These are phyloP conservation scores for Dispira parvispora DNA, from an alignment of 192 early-diverging fungal genomes.

Conservation along the genomic window DNA sequence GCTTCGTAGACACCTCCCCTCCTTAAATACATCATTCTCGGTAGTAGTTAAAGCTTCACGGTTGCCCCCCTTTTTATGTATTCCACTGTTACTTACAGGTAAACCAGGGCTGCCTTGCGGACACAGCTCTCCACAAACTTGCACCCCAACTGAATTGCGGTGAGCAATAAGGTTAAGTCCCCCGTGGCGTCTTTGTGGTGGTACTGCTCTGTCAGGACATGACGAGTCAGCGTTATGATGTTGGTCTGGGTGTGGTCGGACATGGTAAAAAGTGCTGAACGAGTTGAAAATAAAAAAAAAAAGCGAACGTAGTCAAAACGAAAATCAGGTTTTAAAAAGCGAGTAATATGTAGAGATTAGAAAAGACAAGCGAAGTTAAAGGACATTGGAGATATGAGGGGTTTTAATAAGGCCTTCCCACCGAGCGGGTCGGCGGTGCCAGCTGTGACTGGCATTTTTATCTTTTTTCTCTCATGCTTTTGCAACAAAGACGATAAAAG, in stretches of 20 bases:
- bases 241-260: slow-evolving; percentile 59
- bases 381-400: too few relatives aligned
- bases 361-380: background rate
- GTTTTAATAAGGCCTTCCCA: too few relatives aligned
- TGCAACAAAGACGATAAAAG: too few relatives aligned
- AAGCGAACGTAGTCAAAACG: background rate
- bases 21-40: too few relatives aligned
- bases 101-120: slow-evolving; percentile 87
- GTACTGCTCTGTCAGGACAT: slow-evolving; percentile 86
- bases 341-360: background rate
- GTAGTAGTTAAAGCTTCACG: too few relatives aligned
- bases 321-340: background rate
- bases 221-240: slow-evolving; percentile 83
- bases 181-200: slow-evolving; percentile 71
- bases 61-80: too few relatives aligned
- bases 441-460: too few relatives aligned
- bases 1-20: background rate
- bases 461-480: too few relatives aligned
- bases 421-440: too few relatives aligned
- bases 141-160: slow-evolving; percentile 81
- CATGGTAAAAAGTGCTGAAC: slow-evolving; percentile 14
- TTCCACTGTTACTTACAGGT: slow-evolving; percentile 44
- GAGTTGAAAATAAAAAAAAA: background rate
- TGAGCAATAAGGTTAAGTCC: slow-evolving; percentile 82
- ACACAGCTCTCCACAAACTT: slow-evolving; percentile 97